Conservation (phyloP, 169 alveolate species). For the Miamiensis avidus region DNA sequence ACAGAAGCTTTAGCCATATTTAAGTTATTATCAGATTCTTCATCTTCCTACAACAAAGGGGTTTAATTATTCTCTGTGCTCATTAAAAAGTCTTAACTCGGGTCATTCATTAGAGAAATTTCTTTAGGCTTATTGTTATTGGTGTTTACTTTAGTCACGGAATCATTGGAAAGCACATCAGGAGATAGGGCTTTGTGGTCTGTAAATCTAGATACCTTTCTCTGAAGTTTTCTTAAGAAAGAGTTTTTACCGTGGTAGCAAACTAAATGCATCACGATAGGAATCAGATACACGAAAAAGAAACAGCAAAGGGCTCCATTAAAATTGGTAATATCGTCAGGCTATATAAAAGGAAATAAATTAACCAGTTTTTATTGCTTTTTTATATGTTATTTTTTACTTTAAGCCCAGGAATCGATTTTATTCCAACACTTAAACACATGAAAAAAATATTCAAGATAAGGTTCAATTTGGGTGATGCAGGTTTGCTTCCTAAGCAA, state of each 20-base stretch:
- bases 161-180: not conserved
- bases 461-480: not conserved
- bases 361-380: not conserved
- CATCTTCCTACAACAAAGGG: not conserved
- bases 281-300: constrained; percentile 13
- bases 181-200: not conserved
- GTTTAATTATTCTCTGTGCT: no score
- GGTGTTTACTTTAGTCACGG: not conserved
- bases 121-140: no score
- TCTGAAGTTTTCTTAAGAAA: not conserved
- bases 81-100: no score
- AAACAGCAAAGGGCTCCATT: constrained; percentile 19
- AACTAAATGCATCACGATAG: constrained; percentile 1
- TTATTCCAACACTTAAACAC: not conserved
- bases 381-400: not conserved
- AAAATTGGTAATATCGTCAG: constrained; percentile 15
- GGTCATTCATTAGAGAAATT: no score
- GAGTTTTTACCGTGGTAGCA: constrained; percentile 20
- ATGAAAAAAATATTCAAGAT: constrained; percentile 1
- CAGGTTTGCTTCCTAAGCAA: not conserved
- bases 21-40: not conserved
- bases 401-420: not conserved
- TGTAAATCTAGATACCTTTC: not conserved
- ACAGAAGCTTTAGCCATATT: not conserved
- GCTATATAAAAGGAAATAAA: not conserved